A percentile compares a stretch with the other conserved stretches of the same genome.
These are phyloP conservation scores for Phytopythium kandeliae DNA, from an alignment of 352 stramenopile species.

Conservation along the genomic window DNA sequence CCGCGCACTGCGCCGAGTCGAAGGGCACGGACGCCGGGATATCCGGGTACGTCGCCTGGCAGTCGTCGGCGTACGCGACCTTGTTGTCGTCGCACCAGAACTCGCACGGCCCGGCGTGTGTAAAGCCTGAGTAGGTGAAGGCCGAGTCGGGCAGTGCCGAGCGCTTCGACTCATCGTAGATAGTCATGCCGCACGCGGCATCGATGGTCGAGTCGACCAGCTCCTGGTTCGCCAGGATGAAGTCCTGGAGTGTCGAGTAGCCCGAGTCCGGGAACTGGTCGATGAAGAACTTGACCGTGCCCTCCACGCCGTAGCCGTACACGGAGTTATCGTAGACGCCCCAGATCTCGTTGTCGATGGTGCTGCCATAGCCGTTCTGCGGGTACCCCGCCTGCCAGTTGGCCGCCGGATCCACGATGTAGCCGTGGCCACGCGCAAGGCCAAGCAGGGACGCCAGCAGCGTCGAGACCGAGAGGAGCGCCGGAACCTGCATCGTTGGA, in stretches of 20 bases:
- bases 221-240: slow-evolving; percentile 45
- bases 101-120: slow-evolving; percentile 52
- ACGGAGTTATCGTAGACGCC: slow-evolving; percentile 22
- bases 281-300: slow-evolving; percentile 29
- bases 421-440: slow-evolving; percentile 15
- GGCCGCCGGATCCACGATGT: slow-evolving; percentile 22
- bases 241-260: slow-evolving; percentile 29
- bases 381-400: slow-evolving; percentile 29
- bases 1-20: slow-evolving; percentile 31
- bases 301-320: slow-evolving; percentile 38
- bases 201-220: slow-evolving; percentile 26
- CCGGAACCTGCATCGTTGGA: slow-evolving; percentile 4
- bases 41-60: slow-evolving; percentile 29
- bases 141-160: slow-evolving; percentile 24
- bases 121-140: slow-evolving; percentile 45
- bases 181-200: slow-evolving; percentile 30
- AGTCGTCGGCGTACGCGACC: slow-evolving; percentile 43
- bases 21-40: slow-evolving; percentile 32
- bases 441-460: slow-evolving; percentile 8
- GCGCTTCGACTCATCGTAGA: slow-evolving; percentile 29
- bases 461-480: slow-evolving; percentile 4
- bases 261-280: slow-evolving; percentile 23
- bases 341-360: slow-evolving; percentile 31
- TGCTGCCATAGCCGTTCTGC: slow-evolving; percentile 38
- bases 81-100: slow-evolving; percentile 56